Evolutionary conservation across 116 monocot species (phyloP).

Genomic region (Iris pallida): DNA sequence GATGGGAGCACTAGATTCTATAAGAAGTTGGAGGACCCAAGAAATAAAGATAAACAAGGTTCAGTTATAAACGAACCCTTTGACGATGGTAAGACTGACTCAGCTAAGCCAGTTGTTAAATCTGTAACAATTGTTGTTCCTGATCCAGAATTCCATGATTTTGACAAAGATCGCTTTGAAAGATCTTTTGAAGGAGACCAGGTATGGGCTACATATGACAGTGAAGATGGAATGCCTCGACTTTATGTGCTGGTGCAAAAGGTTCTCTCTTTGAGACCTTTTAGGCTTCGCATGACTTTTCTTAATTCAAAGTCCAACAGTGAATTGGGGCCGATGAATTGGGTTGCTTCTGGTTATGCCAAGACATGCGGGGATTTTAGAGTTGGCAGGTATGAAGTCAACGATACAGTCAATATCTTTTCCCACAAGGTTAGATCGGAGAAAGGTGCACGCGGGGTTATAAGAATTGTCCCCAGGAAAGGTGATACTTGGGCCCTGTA

Average conservation of each 20-base stretch:
- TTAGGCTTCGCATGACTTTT: conserved; percentile 67
- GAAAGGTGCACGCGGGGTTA: conserved; percentile 72
- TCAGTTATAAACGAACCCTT: conserved; percentile 7
- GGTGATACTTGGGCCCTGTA: conserved; percentile 95
- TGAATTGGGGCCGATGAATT: conserved; percentile 69
- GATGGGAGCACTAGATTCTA: neutral
- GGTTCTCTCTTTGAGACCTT: conserved; percentile 69
- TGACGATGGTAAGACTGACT: conserved; percentile 15
- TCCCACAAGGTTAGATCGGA: conserved; percentile 82
- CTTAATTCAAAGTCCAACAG: conserved; percentile 56
- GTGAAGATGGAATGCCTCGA: conserved; percentile 98
- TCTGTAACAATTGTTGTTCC: conserved; percentile 68
- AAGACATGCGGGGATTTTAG: conserved; percentile 91
- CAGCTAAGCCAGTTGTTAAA: conserved; percentile 18
- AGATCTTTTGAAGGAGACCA: conserved; percentile 62
- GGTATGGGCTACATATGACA: conserved; percentile 95
- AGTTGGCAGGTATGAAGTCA: conserved; percentile 51
- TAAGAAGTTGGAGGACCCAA: neutral
- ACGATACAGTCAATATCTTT: conserved; percentile 76
- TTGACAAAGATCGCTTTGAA: conserved; percentile 74
- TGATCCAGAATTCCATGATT: conserved; percentile 94
- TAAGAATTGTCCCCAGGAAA: conserved; percentile 70
- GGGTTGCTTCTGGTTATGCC: conserved; percentile 74
- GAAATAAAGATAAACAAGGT: neutral
- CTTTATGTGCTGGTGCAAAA: conserved; percentile 80